These are phyloP conservation scores for Fusarium stilboides DNA, from an alignment of 2,329 filamentous ascomycete species.

Conservation along the genomic window DNA sequence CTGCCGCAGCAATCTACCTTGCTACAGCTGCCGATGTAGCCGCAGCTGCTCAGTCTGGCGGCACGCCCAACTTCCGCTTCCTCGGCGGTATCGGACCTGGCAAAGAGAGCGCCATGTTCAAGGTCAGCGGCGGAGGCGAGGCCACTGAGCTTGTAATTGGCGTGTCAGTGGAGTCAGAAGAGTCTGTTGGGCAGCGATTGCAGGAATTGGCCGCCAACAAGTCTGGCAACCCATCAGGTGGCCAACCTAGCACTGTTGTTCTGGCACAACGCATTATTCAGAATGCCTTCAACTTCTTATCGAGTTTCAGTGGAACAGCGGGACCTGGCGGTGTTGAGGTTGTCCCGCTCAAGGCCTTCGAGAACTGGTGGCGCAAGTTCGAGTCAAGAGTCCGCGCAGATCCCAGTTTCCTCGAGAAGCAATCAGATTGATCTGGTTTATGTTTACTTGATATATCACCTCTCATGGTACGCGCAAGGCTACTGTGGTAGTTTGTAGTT, in stretches of 20 bases:
- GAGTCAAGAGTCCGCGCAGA: constrained; percentile 88
- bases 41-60: constrained; percentile 57
- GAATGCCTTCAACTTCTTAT: constrained; percentile 96
- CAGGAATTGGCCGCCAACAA: constrained; percentile 66
- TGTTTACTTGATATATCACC: no score
- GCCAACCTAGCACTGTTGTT: constrained; percentile 76
- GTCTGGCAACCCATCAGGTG: constrained; percentile 41
- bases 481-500: not conserved
- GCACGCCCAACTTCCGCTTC: constrained; percentile 78
- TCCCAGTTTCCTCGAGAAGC: constrained; percentile 87
- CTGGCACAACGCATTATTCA: constrained; percentile 95
- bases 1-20: constrained; percentile 92
- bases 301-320: constrained; percentile 82
- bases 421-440: constrained; percentile 44
- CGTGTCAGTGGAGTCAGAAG: constrained; percentile 83
- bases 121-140: constrained; percentile 66
- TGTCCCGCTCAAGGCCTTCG: constrained; percentile 93
- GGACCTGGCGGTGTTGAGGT: constrained; percentile 80
- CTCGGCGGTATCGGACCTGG: constrained; percentile 91
- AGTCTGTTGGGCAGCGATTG: constrained; percentile 79
- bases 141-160: constrained; percentile 77
- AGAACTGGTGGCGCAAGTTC: constrained; percentile 99
- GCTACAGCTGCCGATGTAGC: constrained; percentile 66
- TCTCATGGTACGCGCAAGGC: not conserved
- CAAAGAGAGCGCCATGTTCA: constrained; percentile 94